These are phyloP conservation scores for Lactarius psammicola DNA, from an alignment of 768 basidiomycete species.

Conservation along the genomic window DNA sequence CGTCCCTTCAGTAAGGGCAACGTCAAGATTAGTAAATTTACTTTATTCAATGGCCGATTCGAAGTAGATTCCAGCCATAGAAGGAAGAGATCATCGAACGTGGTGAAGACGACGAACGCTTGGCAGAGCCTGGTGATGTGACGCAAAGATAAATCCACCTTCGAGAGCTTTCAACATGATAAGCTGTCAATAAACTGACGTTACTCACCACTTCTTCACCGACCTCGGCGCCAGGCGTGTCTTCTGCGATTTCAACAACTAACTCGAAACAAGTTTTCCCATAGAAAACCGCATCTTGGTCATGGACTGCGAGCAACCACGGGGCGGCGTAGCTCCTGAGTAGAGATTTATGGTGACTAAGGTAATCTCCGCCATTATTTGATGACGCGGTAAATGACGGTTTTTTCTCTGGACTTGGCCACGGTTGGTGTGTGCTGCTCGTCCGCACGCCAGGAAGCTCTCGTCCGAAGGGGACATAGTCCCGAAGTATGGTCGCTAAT, in stretches of 20 bases:
- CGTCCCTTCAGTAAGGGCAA: conserved; percentile 11
- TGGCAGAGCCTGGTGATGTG: conserved; percentile 55
- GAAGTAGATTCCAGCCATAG: conserved; percentile 56
- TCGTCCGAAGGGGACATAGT: conserved; percentile 58
- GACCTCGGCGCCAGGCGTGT: conserved; percentile 17
- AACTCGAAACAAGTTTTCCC: conserved; percentile 52
- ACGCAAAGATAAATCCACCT: conserved; percentile 38
- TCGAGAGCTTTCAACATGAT: background rate
- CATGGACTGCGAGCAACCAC: conserved; percentile 71
- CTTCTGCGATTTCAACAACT: conserved; percentile 47
- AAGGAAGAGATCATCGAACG: conserved; percentile 57
- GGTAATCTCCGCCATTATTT: conserved; percentile 69
- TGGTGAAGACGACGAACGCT: conserved; percentile 51
- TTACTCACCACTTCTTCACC: conserved; percentile 16
- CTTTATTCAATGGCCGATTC: conserved; percentile 40
- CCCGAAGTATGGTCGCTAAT: conserved; percentile 62
- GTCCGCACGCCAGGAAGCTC: conserved; percentile 64
- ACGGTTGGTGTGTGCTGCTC: conserved; percentile 44
- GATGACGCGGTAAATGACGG: conserved; percentile 42
- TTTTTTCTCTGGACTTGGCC: conserved; percentile 47
- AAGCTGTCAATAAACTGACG: background rate
- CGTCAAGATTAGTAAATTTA: conserved; percentile 31
- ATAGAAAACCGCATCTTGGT: conserved; percentile 56
- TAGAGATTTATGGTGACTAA: conserved; percentile 55
- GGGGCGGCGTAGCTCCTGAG: conserved; percentile 54